A percentile compares a stretch with the other conserved stretches of the same genome.
phyloP scores from a whole-genome alignment of 306 rosid genomes.

The Cucumis cinereus region DNA sequence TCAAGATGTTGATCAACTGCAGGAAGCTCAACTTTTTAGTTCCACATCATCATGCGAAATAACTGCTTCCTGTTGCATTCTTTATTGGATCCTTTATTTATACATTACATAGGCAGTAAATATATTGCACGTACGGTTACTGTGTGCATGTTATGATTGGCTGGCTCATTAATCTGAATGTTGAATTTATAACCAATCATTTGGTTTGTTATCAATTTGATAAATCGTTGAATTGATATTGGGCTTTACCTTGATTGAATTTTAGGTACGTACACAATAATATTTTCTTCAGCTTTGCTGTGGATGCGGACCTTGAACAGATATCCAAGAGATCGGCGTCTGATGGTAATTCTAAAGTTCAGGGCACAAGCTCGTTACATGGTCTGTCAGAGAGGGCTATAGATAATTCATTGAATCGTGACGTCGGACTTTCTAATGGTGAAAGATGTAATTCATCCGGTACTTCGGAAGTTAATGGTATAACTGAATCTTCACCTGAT shows the following conservation, averaged over 20 bases:
- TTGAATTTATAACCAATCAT: neutral
- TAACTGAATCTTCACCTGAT: conserved; percentile 32
- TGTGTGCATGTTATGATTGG: neutral
- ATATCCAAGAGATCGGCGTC: conserved; percentile 44
- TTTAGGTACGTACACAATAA: conserved; percentile 96
- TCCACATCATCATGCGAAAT: neutral
- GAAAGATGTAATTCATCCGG: conserved; percentile 25
- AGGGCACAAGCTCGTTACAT: conserved; percentile 19
- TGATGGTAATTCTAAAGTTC: conserved; percentile 34
- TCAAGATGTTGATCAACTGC: neutral
- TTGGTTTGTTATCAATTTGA: conserved; percentile 7
- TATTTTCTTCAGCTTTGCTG: conserved; percentile 95
- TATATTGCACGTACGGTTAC: neutral
- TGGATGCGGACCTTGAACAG: conserved; percentile 95
- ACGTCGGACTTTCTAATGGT: conserved; percentile 42
- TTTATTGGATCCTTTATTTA: neutral
- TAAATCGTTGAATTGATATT: conserved; percentile 6
- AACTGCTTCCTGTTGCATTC: neutral
- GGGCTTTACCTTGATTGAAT: conserved; percentile 10
- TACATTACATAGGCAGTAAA: neutral
- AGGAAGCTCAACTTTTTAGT: neutral
- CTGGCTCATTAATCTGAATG: neutral
- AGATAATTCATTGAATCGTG: conserved; percentile 21
- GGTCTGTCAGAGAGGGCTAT: conserved; percentile 38
- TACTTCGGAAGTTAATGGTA: conserved; percentile 31